Conservation (phyloP, 176 grass and related monocot species). For the Aegilops speltoides region DNA sequence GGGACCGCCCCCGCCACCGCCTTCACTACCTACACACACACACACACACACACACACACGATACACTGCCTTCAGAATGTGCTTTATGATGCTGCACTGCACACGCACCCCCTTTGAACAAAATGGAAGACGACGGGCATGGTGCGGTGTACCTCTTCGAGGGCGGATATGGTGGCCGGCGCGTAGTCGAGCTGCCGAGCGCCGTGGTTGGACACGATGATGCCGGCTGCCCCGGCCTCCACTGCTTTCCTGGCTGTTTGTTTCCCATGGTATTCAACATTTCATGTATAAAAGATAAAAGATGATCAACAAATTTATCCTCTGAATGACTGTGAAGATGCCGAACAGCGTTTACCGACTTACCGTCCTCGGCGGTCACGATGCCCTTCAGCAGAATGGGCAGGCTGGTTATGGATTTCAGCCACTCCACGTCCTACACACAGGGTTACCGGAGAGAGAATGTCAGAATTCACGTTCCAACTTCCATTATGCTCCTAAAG, state of each 20-base stretch:
- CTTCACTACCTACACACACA: conserved; percentile 58
- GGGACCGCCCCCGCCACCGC: conserved; percentile 66
- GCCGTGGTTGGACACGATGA: conserved; percentile 91
- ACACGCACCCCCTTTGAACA: background rate
- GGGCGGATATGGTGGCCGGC: conserved; percentile 71
- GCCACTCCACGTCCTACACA: conserved; percentile 74
- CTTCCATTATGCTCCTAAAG: background rate
- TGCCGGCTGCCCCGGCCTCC: conserved; percentile 55
- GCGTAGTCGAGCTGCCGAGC: conserved; percentile 75
- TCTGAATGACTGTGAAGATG: background rate
- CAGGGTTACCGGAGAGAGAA: background rate
- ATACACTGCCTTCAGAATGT: background rate
- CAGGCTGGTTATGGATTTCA: conserved; percentile 75
- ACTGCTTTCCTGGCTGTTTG: conserved; percentile 65
- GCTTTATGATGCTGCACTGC: no score
- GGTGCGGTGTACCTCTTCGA: conserved; percentile 57
- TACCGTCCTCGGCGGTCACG: conserved; percentile 81
- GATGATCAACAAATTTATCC: background rate
- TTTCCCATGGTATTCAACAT: background rate
- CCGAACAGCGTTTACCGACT: background rate
- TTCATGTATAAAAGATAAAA: background rate
- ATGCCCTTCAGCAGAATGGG: conserved; percentile 83
- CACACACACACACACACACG: background rate
- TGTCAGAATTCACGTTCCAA: background rate
- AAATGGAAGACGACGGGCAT: background rate